Evolutionary conservation across 1,284 basidiomycete species (phyloP).

Genomic region (Schizopora paradoxa): DNA sequence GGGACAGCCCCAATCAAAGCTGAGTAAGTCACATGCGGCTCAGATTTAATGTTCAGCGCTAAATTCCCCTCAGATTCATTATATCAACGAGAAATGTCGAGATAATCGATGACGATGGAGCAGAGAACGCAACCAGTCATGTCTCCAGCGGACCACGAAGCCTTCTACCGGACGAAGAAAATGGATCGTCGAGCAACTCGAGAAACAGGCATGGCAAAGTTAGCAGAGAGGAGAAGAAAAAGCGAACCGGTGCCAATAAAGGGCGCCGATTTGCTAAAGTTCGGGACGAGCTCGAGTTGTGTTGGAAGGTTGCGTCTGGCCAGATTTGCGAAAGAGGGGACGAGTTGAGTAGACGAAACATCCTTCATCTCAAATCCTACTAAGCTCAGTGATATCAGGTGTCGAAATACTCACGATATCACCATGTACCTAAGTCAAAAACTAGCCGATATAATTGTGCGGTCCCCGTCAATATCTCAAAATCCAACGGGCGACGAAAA

Average conservation of each 20-base stretch:
- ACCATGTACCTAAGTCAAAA: slow-evolving; percentile 73
- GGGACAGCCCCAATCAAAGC: slow-evolving; percentile 73
- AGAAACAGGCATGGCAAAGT: slow-evolving; percentile 38
- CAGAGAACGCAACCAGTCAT: slow-evolving; percentile 56
- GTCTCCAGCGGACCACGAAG: slow-evolving; percentile 23
- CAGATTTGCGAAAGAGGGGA: slow-evolving; percentile 58
- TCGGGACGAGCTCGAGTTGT: slow-evolving; percentile 69
- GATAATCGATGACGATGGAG: slow-evolving; percentile 68
- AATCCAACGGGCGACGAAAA: slow-evolving; percentile 22
- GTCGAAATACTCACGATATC: slow-evolving; percentile 80
- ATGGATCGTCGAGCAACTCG: slow-evolving; percentile 27
- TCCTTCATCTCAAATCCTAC: neutral
- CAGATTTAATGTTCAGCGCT: neutral
- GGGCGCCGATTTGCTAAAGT: slow-evolving; percentile 67
- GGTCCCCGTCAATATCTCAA: slow-evolving; percentile 43
- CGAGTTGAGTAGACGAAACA: slow-evolving; percentile 38
- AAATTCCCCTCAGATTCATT: slow-evolving; percentile 46
- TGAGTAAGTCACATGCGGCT: slow-evolving; percentile 46
- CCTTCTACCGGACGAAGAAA: slow-evolving; percentile 27
- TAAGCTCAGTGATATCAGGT: slow-evolving; percentile 39
- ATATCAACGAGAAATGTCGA: slow-evolving; percentile 36
- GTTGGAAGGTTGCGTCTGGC: slow-evolving; percentile 66
- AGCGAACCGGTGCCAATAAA: slow-evolving; percentile 74
- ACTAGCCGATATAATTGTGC: slow-evolving; percentile 65
- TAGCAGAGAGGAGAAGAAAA: slow-evolving; percentile 62